phyloP scores from a whole-genome alignment of 1,284 basidiomycete species.

The Pseudozyma thailandica region DNA sequence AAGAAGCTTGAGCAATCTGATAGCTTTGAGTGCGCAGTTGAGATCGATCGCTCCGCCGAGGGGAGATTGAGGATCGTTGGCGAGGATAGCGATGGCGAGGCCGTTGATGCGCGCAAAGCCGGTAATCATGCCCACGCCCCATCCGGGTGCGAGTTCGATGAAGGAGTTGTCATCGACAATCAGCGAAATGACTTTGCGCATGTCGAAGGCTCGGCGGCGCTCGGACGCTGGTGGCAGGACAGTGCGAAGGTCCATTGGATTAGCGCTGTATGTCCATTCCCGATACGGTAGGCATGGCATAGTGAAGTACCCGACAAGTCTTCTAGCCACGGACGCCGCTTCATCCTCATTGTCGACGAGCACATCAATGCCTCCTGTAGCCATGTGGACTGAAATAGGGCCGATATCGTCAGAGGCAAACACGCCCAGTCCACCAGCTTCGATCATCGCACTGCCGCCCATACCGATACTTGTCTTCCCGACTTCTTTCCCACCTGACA shows the following conservation, averaged over 20 bases:
- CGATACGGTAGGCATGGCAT: slow-evolving; percentile 12
- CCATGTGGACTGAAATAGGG: slow-evolving; percentile 26
- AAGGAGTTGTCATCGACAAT: slow-evolving; percentile 48
- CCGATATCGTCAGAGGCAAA: slow-evolving; percentile 49
- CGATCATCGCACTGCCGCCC: slow-evolving; percentile 56
- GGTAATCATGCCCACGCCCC: slow-evolving; percentile 45
- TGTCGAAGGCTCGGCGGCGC: slow-evolving; percentile 48
- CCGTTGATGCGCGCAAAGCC: slow-evolving; percentile 44
- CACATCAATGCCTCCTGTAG: slow-evolving; percentile 47
- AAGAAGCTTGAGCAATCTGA: slow-evolving; percentile 46
- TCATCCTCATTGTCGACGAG: slow-evolving; percentile 39
- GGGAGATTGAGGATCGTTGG: slow-evolving; percentile 41
- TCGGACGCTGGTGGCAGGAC: slow-evolving; percentile 29
- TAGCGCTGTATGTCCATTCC: slow-evolving; percentile 23
- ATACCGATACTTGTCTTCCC: slow-evolving; percentile 46
- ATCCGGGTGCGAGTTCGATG: slow-evolving; percentile 40
- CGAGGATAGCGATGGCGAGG: slow-evolving; percentile 37
- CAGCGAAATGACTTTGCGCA: slow-evolving; percentile 39
- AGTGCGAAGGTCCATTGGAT: slow-evolving; percentile 30
- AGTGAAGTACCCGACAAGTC: slow-evolving; percentile 37
- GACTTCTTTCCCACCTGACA: slow-evolving; percentile 6
- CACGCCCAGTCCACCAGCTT: slow-evolving; percentile 49
- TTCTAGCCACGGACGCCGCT: slow-evolving; percentile 25
- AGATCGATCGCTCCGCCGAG: slow-evolving; percentile 55
- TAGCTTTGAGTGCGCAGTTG: slow-evolving; percentile 44